These are phyloP conservation scores for Solanum appendiculatum DNA, from an alignment of 257 asterid genomes.

Conservation along the genomic window DNA sequence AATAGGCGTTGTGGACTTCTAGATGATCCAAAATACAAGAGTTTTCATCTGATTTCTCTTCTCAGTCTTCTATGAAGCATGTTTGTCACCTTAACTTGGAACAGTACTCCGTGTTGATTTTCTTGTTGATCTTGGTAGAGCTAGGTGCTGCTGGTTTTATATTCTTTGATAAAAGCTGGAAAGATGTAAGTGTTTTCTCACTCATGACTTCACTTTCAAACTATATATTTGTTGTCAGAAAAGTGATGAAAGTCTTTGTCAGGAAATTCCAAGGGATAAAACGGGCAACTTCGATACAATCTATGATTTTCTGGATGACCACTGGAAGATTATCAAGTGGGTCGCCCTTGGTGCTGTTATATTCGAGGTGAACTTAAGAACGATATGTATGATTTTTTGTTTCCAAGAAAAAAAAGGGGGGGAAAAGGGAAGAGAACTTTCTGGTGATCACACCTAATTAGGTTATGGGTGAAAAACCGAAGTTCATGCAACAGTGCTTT, in stretches of 20 bases:
- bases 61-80: background rate
- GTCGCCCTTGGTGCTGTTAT: slow-evolving; percentile 69
- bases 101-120: slow-evolving; percentile 69
- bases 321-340: slow-evolving; percentile 82
- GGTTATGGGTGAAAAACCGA: background rate
- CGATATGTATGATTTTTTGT: background rate
- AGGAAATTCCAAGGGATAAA: slow-evolving; percentile 66
- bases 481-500: background rate
- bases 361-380: slow-evolving; percentile 43
- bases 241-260: background rate
- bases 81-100: slow-evolving; percentile 54
- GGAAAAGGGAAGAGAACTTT: background rate
- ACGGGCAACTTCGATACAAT: slow-evolving; percentile 54
- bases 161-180: slow-evolving; percentile 92
- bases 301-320: slow-evolving; percentile 48
- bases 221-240: background rate
- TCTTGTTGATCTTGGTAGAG: slow-evolving; percentile 76
- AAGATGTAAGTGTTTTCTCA: slow-evolving; percentile 40
- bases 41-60: background rate
- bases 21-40: background rate
- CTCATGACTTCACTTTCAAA: slow-evolving; percentile 1
- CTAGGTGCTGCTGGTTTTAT: slow-evolving; percentile 78
- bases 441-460: background rate
- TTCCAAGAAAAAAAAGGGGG: background rate
- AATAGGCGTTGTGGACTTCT: background rate